Conservation (phyloP, 176 grass and related monocot genomes). For the Carex cristatella region DNA sequence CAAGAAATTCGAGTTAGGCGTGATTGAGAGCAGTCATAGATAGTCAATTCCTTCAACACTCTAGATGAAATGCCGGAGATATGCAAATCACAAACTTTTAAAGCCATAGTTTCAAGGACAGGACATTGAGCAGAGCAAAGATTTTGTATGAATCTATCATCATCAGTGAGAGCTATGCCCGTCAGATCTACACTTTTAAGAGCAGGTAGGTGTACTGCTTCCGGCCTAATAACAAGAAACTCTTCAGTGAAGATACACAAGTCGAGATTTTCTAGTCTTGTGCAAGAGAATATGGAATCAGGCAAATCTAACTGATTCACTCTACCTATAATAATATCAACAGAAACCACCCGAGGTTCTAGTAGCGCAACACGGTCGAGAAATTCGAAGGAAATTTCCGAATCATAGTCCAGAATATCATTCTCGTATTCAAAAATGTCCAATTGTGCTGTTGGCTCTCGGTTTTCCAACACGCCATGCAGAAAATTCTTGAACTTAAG, state of each 20-base stretch:
- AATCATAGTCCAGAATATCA: neutral
- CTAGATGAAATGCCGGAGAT: neutral
- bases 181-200: neutral
- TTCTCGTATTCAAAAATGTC: neutral
- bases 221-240: neutral
- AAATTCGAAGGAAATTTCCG: neutral
- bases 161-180: neutral
- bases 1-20: neutral
- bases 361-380: neutral
- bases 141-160: neutral
- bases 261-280: neutral
- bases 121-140: neutral
- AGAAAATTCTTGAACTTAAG: neutral
- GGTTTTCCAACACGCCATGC: neutral
- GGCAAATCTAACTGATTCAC: neutral
- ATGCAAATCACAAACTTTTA: neutral
- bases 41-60: neutral
- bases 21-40: neutral
- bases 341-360: neutral
- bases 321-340: neutral
- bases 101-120: neutral
- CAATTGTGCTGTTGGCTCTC: neutral
- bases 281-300: neutral
- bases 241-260: no score
- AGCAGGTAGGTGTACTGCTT: neutral